Conservation (phyloP, 2,329 filamentous ascomycete species). For the Emericellopsis cladophorae region DNA sequence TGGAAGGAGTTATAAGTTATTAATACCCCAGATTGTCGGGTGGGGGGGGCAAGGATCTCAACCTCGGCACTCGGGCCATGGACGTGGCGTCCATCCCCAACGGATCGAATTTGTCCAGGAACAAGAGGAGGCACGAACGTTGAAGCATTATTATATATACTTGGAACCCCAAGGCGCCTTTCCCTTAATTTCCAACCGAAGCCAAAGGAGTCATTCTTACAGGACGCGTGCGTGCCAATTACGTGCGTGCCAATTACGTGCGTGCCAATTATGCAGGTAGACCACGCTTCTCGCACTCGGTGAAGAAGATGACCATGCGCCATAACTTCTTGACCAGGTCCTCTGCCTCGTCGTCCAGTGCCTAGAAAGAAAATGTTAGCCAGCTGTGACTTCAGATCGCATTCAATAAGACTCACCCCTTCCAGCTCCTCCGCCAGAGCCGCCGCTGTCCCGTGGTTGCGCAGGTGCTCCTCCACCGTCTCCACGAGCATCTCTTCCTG, state of each 20-base stretch:
- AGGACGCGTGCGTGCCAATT: conserved; percentile 6
- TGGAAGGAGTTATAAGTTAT: neutral
- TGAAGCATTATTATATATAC: too few relatives aligned
- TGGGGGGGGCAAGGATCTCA: too few relatives aligned
- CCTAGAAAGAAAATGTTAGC: conserved; percentile 34
- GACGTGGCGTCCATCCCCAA: too few relatives aligned
- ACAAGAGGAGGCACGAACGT: too few relatives aligned
- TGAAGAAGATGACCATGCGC: conserved; percentile 98
- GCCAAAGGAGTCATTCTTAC: neutral
- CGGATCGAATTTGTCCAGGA: too few relatives aligned
- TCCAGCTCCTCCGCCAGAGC: conserved; percentile 76
- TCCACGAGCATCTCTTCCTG: conserved; percentile 94
- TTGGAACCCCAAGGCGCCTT: too few relatives aligned
- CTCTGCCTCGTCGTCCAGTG: conserved; percentile 89
- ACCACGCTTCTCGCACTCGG: conserved; percentile 84
- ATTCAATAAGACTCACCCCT: conserved; percentile 44
- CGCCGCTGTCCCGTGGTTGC: conserved; percentile 60
- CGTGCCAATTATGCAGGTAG: conserved; percentile 45
- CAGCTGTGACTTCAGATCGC: neutral
- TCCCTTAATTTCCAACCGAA: too few relatives aligned
- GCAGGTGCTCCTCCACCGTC: conserved; percentile 77
- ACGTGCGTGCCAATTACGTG: too few relatives aligned
- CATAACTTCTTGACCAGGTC: conserved; percentile 92
- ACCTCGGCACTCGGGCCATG: too few relatives aligned
- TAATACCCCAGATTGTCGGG: neutral